Conservation (phyloP, 176 grass and related monocot species). For the Carex scoparia region DNA sequence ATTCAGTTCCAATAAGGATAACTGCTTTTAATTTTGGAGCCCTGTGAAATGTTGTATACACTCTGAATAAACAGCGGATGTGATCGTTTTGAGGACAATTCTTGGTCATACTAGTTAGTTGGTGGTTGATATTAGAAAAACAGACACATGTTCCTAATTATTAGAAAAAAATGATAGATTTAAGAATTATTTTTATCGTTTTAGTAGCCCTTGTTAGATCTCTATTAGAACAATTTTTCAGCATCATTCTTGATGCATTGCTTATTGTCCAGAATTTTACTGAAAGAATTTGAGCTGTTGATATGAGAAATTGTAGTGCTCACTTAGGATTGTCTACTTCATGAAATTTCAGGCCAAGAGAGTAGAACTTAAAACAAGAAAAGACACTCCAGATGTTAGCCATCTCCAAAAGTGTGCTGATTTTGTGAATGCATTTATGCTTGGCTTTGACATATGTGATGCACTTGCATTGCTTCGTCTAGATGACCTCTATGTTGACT, state of each 20-base stretch:
- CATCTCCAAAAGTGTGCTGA: slow-evolving; percentile 79
- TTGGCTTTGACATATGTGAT: slow-evolving; percentile 75
- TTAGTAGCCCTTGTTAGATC: not conserved
- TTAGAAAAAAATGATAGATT: not conserved
- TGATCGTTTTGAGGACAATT: not conserved
- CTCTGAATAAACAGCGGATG: not conserved
- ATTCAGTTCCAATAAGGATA: not conserved
- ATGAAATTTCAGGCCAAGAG: slow-evolving; percentile 47
- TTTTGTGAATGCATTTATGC: slow-evolving; percentile 88
- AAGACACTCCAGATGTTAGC: slow-evolving; percentile 76
- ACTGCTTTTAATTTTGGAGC: not conserved
- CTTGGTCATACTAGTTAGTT: not conserved
- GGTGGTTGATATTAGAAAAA: not conserved
- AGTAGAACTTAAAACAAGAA: slow-evolving; percentile 82
- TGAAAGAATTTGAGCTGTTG: not conserved
- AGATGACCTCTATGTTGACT: slow-evolving; percentile 81
- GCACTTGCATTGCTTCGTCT: slow-evolving; percentile 61
- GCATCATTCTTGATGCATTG: not conserved
- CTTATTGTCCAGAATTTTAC: not conserved
- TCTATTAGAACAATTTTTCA: not conserved
- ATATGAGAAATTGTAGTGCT: not conserved
- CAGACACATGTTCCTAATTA: not conserved
- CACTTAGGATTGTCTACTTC: not conserved
- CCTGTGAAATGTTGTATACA: not conserved
- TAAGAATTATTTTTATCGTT: not conserved